Conservation (phyloP, 2,329 filamentous ascomycete genomes). For the Chaetomium sp. region DNA sequence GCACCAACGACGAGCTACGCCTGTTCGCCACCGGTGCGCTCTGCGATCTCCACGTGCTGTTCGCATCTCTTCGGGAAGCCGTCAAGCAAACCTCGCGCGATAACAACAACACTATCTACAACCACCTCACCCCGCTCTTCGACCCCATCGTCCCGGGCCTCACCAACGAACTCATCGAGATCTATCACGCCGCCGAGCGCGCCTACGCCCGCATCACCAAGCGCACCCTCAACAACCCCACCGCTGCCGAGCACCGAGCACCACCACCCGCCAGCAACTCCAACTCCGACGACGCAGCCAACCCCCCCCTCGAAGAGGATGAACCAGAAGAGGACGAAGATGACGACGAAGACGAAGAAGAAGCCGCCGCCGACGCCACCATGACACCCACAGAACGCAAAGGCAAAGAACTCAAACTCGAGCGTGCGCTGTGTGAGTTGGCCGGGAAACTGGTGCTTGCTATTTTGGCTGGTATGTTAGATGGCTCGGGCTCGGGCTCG, state of each 20-base stretch:
- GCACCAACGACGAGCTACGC: constrained; percentile 70
- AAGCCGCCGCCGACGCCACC: constrained; percentile 51
- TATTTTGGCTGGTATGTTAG: constrained; percentile 68
- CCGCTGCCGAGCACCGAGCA: constrained; percentile 20
- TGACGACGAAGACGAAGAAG: constrained; percentile 42
- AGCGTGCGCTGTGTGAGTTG: constrained; percentile 79
- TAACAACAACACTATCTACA: constrained; percentile 26
- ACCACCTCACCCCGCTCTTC: constrained; percentile 56
- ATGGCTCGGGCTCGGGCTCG: constrained; percentile 52
- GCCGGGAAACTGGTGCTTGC: constrained; percentile 79
- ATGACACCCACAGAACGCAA: constrained; percentile 53
- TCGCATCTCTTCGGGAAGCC: constrained; percentile 61
- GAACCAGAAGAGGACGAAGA: constrained; percentile 40
- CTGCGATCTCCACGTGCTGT: constrained; percentile 76
- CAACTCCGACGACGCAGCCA: not conserved
- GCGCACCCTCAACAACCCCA: constrained; percentile 42
- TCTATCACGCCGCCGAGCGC: constrained; percentile 72
- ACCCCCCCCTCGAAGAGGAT: constrained; percentile 29
- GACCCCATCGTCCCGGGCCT: constrained; percentile 59
- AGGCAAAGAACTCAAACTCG: constrained; percentile 64
- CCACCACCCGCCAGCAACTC: not conserved
- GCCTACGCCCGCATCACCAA: constrained; percentile 68
- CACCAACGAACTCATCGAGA: constrained; percentile 63
- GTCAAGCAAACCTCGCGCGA: constrained; percentile 33
- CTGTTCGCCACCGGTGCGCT: constrained; percentile 68